Evolutionary conservation across 1,284 basidiomycete genomes (phyloP), one percentile per base, ranked within the genome.

Genomic region (Athelia sp.): DNA sequence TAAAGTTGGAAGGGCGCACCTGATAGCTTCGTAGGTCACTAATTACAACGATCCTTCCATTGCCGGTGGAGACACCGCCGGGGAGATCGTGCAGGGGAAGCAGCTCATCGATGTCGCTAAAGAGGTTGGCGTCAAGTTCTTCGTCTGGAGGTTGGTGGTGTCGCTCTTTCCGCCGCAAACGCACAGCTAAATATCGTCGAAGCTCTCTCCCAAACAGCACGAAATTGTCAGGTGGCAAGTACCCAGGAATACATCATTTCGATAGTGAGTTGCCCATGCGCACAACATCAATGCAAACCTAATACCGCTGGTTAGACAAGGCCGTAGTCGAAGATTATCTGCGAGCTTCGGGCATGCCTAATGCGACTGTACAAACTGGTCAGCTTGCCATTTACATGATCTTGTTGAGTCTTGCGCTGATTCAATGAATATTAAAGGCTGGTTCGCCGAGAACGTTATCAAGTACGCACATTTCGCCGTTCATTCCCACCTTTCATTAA

Each of bases 21-120:
- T 13, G 10, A 11, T 10, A 10, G 13, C 13, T 11, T 2, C 15
- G 4, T 32, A 61, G 64, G 52, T 66, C 36, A 65, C 57, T 3
- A 47, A 59, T 46, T 58, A 48, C 35, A 61, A 45, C 23, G 55
- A 58, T 48, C 62, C 55, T 15, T 59, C 60, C 43, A 60, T 54
- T 23, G 46, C 52, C 2, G 52, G 50, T 4, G 54, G 56, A 29
- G 59, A 59, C 3, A 46, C 44, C 4, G 47, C 52, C 1, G 57
- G 54, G 22, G 67, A 71, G 52, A 44, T 56, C 4, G 47, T 58
- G 18, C 59, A 73, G 34, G 72, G 73, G 15, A 67, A 62, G 56
- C 66, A 67, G 46, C 50, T 74, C 23, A 60, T 70, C 17, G 69
- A 75, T 45, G 72, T 69, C 3, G 62, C 66, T 6, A 54, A 55